Conservation (phyloP, 2,329 filamentous ascomycete species). For the Drechslerella dactyloides region DNA sequence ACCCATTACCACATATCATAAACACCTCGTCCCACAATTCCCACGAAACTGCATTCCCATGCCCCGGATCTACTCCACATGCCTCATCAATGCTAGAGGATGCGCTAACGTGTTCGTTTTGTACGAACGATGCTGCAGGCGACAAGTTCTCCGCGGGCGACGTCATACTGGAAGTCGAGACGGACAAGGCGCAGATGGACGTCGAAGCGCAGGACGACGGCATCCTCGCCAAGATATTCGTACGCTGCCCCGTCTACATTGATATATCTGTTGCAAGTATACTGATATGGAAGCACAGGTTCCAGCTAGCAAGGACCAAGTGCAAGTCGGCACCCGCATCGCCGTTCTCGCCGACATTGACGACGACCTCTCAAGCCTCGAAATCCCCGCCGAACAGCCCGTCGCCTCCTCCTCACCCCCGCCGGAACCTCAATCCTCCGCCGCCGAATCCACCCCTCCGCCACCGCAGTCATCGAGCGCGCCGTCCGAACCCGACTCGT, state of each 20-base stretch:
- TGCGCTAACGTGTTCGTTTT: no score
- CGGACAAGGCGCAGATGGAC: constrained; percentile 93
- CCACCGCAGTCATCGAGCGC: not conserved
- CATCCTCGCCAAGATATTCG: constrained; percentile 80
- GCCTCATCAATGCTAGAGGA: no score
- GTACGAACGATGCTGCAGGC: constrained; percentile 59
- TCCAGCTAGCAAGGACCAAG: constrained; percentile 69
- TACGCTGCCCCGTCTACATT: constrained; percentile 53
- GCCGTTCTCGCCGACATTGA: constrained; percentile 80
- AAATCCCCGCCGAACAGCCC: constrained; percentile 69
- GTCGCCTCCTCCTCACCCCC: constrained; percentile 56
- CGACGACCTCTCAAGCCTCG: constrained; percentile 76
- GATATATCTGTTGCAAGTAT: constrained; percentile 5
- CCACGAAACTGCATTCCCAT: not conserved
- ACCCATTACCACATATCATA: not conserved
- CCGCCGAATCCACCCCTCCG: constrained; percentile 25
- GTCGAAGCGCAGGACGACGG: constrained; percentile 92
- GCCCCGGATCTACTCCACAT: no score
- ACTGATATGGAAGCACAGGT: constrained; percentile 53
- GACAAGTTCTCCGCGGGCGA: constrained; percentile 82
- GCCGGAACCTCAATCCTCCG: constrained; percentile 18
- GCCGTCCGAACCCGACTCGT: constrained; percentile 9
- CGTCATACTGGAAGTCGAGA: constrained; percentile 89
- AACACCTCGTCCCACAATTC: not conserved
- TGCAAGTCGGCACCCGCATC: constrained; percentile 81